Conservation (phyloP, 495 filamentous ascomycete species). For the Clavariopsis aquatica region DNA sequence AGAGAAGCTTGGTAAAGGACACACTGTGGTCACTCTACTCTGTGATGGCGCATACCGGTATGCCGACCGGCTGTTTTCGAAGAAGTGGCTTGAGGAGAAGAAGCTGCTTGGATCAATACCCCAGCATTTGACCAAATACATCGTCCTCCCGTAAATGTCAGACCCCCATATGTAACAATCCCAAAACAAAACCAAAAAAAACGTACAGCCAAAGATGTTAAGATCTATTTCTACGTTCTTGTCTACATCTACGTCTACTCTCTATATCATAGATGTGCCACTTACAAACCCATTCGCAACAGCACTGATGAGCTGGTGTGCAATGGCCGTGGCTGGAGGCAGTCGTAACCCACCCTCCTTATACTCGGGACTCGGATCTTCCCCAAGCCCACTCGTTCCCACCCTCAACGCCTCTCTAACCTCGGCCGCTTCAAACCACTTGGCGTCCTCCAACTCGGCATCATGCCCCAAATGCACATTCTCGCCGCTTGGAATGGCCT, state of each 20-base stretch:
- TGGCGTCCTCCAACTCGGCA: conserved; percentile 84
- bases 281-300: conserved; percentile 44
- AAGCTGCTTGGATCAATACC: conserved; percentile 80
- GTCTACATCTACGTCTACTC: not conserved
- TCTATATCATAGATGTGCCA: conserved; percentile 37
- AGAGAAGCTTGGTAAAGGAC: conserved; percentile 81
- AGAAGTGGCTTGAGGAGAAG: conserved; percentile 85
- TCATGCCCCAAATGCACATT: conserved; percentile 81
- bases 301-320: conserved; percentile 49
- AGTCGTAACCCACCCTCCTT: conserved; percentile 56
- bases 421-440: conserved; percentile 77
- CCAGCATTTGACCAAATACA: conserved; percentile 83
- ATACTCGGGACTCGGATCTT: conserved; percentile 63
- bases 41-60: conserved; percentile 97
- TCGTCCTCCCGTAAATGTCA: conserved; percentile 72
- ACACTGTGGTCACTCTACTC: conserved; percentile 89
- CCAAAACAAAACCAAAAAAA: too few species aligned
- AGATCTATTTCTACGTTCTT: conserved; percentile 5
- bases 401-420: conserved; percentile 47
- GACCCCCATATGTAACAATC: conserved; percentile 12
- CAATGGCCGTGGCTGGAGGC: conserved; percentile 52
- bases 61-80: conserved; percentile 88
- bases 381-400: conserved; percentile 64
- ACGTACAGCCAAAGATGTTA: not conserved
- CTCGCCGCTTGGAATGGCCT: conserved; percentile 76